Conservation (phyloP, 2,329 filamentous ascomycete species). For the Drechslera avenae region DNA sequence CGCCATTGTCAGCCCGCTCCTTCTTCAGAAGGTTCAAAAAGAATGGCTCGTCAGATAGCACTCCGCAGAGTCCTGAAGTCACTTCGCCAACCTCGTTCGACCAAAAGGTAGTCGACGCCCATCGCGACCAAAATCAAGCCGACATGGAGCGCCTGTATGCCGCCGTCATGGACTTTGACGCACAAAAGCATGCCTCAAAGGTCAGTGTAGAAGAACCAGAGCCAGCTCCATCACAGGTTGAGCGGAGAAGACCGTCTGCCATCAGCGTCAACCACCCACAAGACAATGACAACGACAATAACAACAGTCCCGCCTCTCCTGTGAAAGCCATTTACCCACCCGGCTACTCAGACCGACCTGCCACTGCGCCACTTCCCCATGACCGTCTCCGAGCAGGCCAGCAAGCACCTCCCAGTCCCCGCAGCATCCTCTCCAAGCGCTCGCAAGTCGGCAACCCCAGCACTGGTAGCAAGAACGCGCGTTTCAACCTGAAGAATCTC, state of each 20-base stretch:
- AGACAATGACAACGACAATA: conserved; percentile 26
- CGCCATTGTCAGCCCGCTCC: conserved; percentile 37
- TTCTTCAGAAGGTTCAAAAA: conserved; percentile 45
- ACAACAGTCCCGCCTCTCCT: conserved; percentile 48
- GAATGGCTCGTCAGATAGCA: conserved; percentile 36
- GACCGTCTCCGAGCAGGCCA: conserved; percentile 20
- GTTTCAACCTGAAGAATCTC: conserved; percentile 59
- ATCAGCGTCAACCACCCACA: conserved; percentile 37
- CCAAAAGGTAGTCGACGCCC: conserved; percentile 72
- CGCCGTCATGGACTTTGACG: conserved; percentile 88
- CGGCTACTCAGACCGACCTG: conserved; percentile 36
- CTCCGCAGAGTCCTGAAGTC: conserved; percentile 45
- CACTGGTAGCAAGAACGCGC: conserved; percentile 47
- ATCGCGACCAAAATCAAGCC: conserved; percentile 74
- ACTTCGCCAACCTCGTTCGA: conserved; percentile 76
- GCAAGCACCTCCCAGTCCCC: conserved; percentile 36
- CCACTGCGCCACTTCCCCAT: conserved; percentile 32
- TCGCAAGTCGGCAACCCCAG: conserved; percentile 45
- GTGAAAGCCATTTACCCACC: conserved; percentile 57
- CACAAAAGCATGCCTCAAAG: conserved; percentile 50
- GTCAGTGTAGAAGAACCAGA: conserved; percentile 33
- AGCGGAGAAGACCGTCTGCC: conserved; percentile 31
- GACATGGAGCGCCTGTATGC: conserved; percentile 91
- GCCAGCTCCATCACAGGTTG: conserved; percentile 3
- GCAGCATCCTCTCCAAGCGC: conserved; percentile 46